phyloP scores from a whole-genome alignment of 352 stramenopile species.

The Phytophthora boehmeriae region DNA sequence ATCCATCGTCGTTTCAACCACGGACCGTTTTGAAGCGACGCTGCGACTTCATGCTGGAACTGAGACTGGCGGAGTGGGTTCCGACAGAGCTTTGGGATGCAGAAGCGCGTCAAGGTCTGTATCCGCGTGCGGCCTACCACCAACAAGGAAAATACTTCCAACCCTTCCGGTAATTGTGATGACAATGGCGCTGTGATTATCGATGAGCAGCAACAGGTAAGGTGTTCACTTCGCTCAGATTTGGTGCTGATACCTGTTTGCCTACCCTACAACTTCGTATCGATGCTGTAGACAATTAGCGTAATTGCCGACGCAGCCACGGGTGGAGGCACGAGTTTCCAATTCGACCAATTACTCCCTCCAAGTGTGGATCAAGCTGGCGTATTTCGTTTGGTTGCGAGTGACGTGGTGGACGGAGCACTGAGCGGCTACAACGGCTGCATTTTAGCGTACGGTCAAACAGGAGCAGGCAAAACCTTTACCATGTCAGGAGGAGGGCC shows the following conservation, averaged over 20 bases:
- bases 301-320: conserved; percentile 60
- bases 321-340: conserved; percentile 61
- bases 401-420: conserved; percentile 65
- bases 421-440: conserved; percentile 79
- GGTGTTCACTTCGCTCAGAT: background rate
- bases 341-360: conserved; percentile 68
- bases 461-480: conserved; percentile 76
- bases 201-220: conserved; percentile 53
- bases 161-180: conserved; percentile 1
- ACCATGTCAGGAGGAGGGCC: conserved; percentile 65
- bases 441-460: conserved; percentile 80
- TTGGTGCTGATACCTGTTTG: background rate
- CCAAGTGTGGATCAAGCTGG: conserved; percentile 49
- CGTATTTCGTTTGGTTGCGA: conserved; percentile 48
- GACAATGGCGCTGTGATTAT: conserved; percentile 42
- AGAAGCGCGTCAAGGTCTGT: conserved; percentile 77
- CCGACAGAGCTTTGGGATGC: conserved; percentile 30
- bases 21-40: conserved; percentile 26
- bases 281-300: conserved; percentile 51
- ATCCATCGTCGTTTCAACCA: conserved; percentile 18
- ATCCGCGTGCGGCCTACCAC: conserved; percentile 60
- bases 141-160: conserved; percentile 11
- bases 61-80: conserved; percentile 3
- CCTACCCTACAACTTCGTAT: conserved; percentile 1
- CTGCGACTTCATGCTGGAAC: conserved; percentile 18